Evolutionary conservation across 2,329 filamentous ascomycete genomes (phyloP).

Genomic region (Aphanocladium album): DNA sequence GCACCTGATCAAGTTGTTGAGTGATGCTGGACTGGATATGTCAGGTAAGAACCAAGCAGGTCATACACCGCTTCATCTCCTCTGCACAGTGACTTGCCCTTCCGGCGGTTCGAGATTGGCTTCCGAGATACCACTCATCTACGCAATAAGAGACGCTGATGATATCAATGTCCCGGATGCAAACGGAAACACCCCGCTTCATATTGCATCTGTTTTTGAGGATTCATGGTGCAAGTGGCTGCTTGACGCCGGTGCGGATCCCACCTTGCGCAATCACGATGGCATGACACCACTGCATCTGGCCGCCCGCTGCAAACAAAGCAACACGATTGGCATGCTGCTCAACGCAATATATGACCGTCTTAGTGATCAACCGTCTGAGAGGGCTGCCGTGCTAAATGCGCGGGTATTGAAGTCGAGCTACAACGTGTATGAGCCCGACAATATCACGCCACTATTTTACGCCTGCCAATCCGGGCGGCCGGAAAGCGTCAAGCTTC

Average conservation of each 20-base stretch:
- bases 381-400: background rate
- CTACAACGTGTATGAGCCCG: background rate
- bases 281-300: conserved; percentile 36
- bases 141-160: background rate
- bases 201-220: background rate
- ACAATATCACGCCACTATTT: conserved; percentile 18
- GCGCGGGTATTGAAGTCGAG: background rate
- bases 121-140: background rate
- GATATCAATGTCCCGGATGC: background rate
- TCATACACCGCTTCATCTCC: conserved; percentile 1
- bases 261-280: conserved; percentile 24
- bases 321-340: conserved; percentile 30
- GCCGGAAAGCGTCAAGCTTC: conserved; percentile 22
- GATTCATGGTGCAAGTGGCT: conserved; percentile 19
- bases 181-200: background rate
- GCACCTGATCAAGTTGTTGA: background rate
- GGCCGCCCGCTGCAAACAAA: conserved; percentile 27
- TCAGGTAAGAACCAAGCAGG: background rate
- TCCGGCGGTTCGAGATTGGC: background rate
- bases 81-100: background rate
- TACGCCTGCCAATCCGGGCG: conserved; percentile 23
- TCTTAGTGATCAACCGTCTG: background rate
- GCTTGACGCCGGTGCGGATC: conserved; percentile 33
- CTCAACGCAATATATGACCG: conserved; percentile 13
- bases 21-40: background rate